A percentile compares a stretch with the other conserved stretches of the same genome.
Conservation (phyloP, 768 basidiomycete species). For the Mycena alexandri region DNA sequence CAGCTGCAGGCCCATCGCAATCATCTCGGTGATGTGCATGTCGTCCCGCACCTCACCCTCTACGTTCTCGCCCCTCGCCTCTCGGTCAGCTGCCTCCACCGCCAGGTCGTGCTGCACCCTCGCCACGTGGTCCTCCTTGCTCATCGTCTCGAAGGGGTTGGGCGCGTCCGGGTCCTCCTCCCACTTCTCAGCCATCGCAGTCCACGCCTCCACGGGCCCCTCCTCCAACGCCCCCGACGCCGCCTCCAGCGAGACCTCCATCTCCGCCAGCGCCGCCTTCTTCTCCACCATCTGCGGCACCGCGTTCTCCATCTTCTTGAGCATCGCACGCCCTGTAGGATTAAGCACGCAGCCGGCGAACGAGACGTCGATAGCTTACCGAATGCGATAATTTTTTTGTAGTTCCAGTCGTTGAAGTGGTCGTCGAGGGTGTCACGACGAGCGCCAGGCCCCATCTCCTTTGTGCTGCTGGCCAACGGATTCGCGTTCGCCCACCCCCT, state of each 20-base stretch:
- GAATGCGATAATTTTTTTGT: constrained; percentile 9
- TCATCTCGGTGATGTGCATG: constrained; percentile 36
- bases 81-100: too few relatives aligned
- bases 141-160: constrained; percentile 29
- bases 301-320: too few relatives aligned
- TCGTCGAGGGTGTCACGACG: constrained; percentile 13
- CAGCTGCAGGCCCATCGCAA: constrained; percentile 31
- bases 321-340: too few relatives aligned
- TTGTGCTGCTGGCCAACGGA: constrained; percentile 46
- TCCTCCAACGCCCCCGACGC: constrained; percentile 27
- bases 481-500: constrained; percentile 51
- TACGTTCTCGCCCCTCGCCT: too few relatives aligned
- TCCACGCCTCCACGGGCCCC: too few relatives aligned
- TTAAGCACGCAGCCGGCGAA: too few relatives aligned
- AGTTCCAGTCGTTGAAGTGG: too few relatives aligned
- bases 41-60: too few relatives aligned
- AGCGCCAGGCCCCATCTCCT: constrained; percentile 49
- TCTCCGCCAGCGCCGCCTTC: constrained; percentile 35
- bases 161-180: constrained; percentile 16
- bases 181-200: too few relatives aligned
- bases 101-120: too few relatives aligned
- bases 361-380: background rate
- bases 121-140: background rate
- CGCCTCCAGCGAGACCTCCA: too few relatives aligned
- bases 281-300: too few relatives aligned